Evolutionary conservation across 2,329 filamentous ascomycete species (phyloP), one percentile per base, ranked within the genome.

Genomic region (Penicillium polonicum): DNA sequence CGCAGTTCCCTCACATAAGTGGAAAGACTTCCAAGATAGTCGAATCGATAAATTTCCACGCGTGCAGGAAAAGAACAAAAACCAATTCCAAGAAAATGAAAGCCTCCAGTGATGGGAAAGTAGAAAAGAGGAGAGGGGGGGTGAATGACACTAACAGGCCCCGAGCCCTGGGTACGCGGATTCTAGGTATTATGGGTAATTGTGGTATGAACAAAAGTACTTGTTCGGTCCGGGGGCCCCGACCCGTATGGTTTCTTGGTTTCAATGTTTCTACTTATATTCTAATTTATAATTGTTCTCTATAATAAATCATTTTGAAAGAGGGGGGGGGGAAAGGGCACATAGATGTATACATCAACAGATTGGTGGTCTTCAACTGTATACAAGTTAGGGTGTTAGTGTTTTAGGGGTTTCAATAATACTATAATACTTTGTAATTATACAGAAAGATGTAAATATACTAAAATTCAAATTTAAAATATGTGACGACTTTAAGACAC

Each of bases 111-210:
- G 31, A 33, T 33, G 56, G 46, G 12, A 23, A 44, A 43, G 46
- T 25, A 39, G 31, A 53, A 43, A 45, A 42, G 13, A 35, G 41
- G 36, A 33, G 52, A 63, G 59, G 55, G 56, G 49, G 48, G 51
- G 61, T 36, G 31, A 53, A 45, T 51, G 57, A 60, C 44, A 57
- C 44, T 57, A 55, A 23, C 29, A 50, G 42, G 53, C 31, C 54
- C 60, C 52, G 21, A 52, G 59, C 57, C 38, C 36, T 60, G 55
- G 36, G 53, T 57, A 62, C 61, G 55, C 41, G 44, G 48, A 38
- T 41, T 62, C 57, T 60, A 17, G 13, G 33, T 35, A 35, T 35
- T 35, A 35, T 35, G 6, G 55, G 36, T 36, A 42, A 25, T 44
- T 23, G 36, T 45, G 43, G 56, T 45, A 57, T 43, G 46, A 43